These are phyloP conservation scores for Trametes meyenii DNA, from an alignment of 768 basidiomycete genomes.

Conservation along the genomic window DNA sequence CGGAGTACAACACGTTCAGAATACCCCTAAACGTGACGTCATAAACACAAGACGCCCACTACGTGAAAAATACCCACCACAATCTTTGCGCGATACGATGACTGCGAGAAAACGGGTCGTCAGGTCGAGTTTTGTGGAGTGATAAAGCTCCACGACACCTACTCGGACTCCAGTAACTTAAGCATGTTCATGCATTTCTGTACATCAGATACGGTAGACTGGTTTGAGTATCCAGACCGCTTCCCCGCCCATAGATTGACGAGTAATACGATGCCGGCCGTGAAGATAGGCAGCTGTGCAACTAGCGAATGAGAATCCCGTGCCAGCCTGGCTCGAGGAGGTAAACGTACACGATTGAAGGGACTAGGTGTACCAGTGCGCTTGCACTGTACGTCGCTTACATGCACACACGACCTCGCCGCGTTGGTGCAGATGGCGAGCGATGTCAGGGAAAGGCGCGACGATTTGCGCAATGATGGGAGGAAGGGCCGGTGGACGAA, in stretches of 20 bases:
- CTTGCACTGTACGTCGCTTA: constrained; percentile 58
- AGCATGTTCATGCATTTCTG: constrained; percentile 41
- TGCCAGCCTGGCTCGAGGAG: not conserved
- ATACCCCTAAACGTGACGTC: not conserved
- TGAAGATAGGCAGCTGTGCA: constrained; percentile 38
- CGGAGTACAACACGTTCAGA: not conserved
- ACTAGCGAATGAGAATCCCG: not conserved
- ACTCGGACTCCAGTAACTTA: constrained; percentile 19
- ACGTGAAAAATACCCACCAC: not conserved
- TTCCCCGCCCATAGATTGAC: constrained; percentile 53
- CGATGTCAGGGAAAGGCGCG: constrained; percentile 55
- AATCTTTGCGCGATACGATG: not conserved
- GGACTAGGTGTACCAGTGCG: not conserved
- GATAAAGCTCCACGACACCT: not conserved
- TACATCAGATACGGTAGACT: constrained; percentile 44
- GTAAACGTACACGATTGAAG: constrained; percentile 12
- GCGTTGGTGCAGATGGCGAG: constrained; percentile 88
- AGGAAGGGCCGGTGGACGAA: constrained; percentile 81
- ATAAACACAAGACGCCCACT: not conserved
- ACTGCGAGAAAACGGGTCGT: not conserved
- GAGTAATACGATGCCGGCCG: constrained; percentile 48
- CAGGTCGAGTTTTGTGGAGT: not conserved
- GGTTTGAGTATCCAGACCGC: constrained; percentile 37
- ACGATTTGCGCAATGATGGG: constrained; percentile 58
- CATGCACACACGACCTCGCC: constrained; percentile 72